Conservation (phyloP, 192 early-diverging fungal genomes). For the Coemansia sp. region DNA sequence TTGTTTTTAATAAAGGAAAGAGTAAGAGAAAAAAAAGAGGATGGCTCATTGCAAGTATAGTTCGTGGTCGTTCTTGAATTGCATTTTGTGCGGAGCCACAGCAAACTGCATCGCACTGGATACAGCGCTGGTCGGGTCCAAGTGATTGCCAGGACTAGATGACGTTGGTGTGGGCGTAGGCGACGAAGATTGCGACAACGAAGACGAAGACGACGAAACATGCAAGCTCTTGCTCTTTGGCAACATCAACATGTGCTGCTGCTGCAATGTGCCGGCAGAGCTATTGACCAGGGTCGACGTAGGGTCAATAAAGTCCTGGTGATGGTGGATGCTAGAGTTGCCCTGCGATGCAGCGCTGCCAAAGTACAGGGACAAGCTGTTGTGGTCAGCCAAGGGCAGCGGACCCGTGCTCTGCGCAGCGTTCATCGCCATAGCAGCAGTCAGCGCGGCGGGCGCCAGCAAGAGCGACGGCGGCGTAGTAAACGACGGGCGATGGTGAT, state of each 20-base stretch:
- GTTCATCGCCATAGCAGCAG: constrained; percentile 8
- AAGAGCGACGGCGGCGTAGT: constrained; percentile 10
- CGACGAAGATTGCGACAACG: constrained; percentile 21
- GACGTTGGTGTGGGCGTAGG: constrained; percentile 34
- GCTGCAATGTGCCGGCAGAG: constrained; percentile 20
- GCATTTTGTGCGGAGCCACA: constrained; percentile 44
- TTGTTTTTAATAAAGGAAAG: not conserved
- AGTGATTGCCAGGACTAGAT: constrained; percentile 21
- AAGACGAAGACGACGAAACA: constrained; percentile 14
- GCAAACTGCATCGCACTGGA: constrained; percentile 31
- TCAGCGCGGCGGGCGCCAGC: not conserved
- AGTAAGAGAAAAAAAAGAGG: not conserved
- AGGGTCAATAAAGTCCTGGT: constrained; percentile 36
- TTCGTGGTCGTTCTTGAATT: constrained; percentile 46
- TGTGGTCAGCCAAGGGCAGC: not conserved
- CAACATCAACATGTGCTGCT: constrained; percentile 14
- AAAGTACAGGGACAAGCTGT: constrained; percentile 17
- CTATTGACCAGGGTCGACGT: constrained; percentile 10
- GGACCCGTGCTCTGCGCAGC: constrained; percentile 1
- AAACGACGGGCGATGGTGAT: constrained; percentile 11
- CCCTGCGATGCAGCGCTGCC: constrained; percentile 1
- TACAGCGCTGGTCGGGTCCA: constrained; percentile 14
- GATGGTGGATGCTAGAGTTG: not conserved
- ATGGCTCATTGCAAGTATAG: constrained; percentile 31
- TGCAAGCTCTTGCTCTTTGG: constrained; percentile 21